Evolutionary conservation across 176 grass and related monocot species (phyloP), one percentile per base, ranked within the genome.

Genomic region (Otatea glauca): DNA sequence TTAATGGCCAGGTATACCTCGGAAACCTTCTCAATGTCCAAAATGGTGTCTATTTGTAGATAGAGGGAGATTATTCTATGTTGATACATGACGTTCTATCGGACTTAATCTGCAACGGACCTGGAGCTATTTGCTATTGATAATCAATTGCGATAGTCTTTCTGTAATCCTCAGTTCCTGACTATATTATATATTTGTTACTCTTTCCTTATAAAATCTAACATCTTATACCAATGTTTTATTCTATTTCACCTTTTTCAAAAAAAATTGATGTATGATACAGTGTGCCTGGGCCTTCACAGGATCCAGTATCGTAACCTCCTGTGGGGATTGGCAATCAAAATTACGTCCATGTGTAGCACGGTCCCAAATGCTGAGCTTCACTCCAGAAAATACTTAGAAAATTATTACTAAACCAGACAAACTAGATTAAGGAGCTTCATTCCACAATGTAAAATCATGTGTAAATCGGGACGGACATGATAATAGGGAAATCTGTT

Each of bases 391-490:
- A 77, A 34, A 35, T 74, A 42, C 51, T 83, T 60, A 32, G 13
- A 51, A 67, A 83, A 56, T 83, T 15, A 25, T 82, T 14, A 23
- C 14, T 65, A 44, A 65, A 86, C 27, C 27, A 78, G 70, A 78
- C 21, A 4, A 15, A 79, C 9, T 51, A 61, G 23, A 78, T 77
- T 61, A 64, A 83, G 41, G 58, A 79, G 18, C 35, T 75, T 38
- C 50, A 23, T 38, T 69, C 41, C 50, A 83, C n/a, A 85, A 68
- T 23, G 21, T 21, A 41, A 17, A 58, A 18, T 14, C 62, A 78
- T 50, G 17, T 2, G 21, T 55, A 84, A 79, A 81, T 74, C 67
- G 55, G 17, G 47, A 76, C 62, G 23, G 38, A 59, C n/a, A 59
- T 61, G 50, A 14, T 27, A 76, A 64, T 25, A 32, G 63, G 73